These are phyloP conservation scores for Dissophora globulifera DNA, from an alignment of 192 early-diverging fungal species.

Conservation along the genomic window DNA sequence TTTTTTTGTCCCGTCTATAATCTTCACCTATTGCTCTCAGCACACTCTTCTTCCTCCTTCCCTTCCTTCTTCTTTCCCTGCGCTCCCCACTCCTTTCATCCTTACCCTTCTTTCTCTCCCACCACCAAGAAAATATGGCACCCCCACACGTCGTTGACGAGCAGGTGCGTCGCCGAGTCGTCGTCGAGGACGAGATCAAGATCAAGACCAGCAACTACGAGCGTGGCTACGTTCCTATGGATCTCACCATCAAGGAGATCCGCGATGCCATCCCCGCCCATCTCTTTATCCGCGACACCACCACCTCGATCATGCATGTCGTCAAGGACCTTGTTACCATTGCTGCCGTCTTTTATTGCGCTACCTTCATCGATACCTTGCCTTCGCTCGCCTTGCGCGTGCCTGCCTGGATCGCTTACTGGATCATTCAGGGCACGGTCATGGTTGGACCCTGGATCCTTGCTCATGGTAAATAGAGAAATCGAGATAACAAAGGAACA, in stretches of 20 bases:
- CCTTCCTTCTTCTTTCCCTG: background rate
- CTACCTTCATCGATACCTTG: constrained; percentile 70
- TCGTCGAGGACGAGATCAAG: constrained; percentile 27
- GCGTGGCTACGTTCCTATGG: constrained; percentile 67
- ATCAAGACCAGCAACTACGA: constrained; percentile 44
- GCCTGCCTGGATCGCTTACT: constrained; percentile 81
- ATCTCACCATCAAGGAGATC: constrained; percentile 91
- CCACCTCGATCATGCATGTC: constrained; percentile 84
- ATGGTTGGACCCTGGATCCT: constrained; percentile 91
- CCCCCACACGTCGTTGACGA: constrained; percentile 38
- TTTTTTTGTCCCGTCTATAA: background rate
- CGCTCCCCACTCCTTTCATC: background rate
- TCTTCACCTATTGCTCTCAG: background rate
- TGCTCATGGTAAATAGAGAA: constrained; percentile 67
- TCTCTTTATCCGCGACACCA: constrained; percentile 88
- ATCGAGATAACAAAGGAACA: background rate
- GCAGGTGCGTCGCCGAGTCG: constrained; percentile 24
- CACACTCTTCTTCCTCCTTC: background rate
- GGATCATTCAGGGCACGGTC: constrained; percentile 85
- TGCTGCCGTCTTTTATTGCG: constrained; percentile 71
- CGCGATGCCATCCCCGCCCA: constrained; percentile 90
- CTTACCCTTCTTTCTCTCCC: background rate
- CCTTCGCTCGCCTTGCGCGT: constrained; percentile 59
- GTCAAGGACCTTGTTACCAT: constrained; percentile 79
- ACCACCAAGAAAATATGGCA: constrained; percentile 11